Evolutionary conservation across 2,329 filamentous ascomycete species (phyloP).

Genomic region (Byssoonygena ceratinophila): DNA sequence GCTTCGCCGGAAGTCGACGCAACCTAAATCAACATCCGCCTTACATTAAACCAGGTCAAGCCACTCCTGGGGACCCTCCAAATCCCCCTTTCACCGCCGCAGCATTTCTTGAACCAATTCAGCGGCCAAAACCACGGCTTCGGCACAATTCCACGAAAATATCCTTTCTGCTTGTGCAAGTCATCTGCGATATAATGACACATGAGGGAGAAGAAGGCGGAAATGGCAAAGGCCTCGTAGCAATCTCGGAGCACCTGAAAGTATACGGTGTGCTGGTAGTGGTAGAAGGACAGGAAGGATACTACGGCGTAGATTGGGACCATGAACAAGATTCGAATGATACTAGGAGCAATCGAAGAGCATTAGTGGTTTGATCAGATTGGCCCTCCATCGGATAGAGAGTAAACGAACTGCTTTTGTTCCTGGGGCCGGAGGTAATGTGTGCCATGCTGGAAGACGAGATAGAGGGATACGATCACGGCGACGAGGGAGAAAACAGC

Average conservation of each 20-base stretch:
- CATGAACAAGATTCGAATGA: conserved; percentile 83
- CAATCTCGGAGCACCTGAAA: conserved; percentile 72
- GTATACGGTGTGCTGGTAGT: conserved; percentile 69
- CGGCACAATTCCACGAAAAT: conserved; percentile 59
- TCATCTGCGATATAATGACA: conserved; percentile 61
- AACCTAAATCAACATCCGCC: not conserved
- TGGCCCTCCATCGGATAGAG: not conserved
- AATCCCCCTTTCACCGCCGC: conserved; percentile 56
- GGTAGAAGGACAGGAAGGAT: conserved; percentile 61
- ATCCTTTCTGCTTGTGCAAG: conserved; percentile 70
- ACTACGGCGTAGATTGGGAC: conserved; percentile 69
- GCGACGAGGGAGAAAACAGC: conserved; percentile 45
- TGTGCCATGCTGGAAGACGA: conserved; percentile 48
- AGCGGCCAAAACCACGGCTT: conserved; percentile 67
- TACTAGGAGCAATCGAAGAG: conserved; percentile 38
- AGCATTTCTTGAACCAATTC: conserved; percentile 58
- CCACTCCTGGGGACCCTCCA: conserved; percentile 69
- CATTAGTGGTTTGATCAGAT: not conserved
- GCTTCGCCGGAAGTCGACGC: not conserved
- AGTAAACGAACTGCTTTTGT: conserved; percentile 45
- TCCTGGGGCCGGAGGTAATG: conserved; percentile 52
- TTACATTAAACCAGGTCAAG: conserved; percentile 76
- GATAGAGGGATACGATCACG: conserved; percentile 41
- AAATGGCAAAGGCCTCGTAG: conserved; percentile 82
- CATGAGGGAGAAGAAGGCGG: conserved; percentile 72